Evolutionary conservation across 192 early-diverging fungal species (phyloP).

Genomic region (Backusella luteola): DNA sequence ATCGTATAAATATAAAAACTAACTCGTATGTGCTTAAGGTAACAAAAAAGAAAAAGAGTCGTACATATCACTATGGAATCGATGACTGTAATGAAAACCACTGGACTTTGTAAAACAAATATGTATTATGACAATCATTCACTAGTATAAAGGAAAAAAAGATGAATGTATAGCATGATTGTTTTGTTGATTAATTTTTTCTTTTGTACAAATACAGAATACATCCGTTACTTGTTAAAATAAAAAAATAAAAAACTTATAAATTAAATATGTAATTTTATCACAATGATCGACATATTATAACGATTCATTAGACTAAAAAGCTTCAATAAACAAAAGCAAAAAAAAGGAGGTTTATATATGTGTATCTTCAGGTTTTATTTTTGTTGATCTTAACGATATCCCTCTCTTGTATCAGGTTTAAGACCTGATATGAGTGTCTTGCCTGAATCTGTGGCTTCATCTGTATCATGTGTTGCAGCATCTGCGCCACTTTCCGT

Average conservation of each 20-base stretch:
- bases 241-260: background rate
- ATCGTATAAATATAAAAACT: background rate
- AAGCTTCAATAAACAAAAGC: background rate
- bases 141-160: background rate
- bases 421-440: background rate
- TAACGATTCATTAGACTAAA: background rate
- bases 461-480: background rate
- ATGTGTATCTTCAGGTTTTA: background rate
- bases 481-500: background rate
- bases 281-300: background rate
- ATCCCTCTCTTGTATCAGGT: background rate
- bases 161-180: background rate
- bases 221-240: background rate
- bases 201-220: background rate
- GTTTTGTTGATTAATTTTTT: background rate
- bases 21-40: background rate
- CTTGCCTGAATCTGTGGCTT: background rate
- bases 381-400: background rate
- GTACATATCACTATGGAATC: background rate
- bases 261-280: background rate
- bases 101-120: background rate
- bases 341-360: background rate
- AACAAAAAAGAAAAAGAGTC: background rate
- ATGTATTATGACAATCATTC: background rate
- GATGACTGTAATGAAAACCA: constrained; percentile 2